These are phyloP conservation scores for Diaporthe helianthi DNA, from an alignment of 2,329 filamentous ascomycete genomes.

Conservation along the genomic window DNA sequence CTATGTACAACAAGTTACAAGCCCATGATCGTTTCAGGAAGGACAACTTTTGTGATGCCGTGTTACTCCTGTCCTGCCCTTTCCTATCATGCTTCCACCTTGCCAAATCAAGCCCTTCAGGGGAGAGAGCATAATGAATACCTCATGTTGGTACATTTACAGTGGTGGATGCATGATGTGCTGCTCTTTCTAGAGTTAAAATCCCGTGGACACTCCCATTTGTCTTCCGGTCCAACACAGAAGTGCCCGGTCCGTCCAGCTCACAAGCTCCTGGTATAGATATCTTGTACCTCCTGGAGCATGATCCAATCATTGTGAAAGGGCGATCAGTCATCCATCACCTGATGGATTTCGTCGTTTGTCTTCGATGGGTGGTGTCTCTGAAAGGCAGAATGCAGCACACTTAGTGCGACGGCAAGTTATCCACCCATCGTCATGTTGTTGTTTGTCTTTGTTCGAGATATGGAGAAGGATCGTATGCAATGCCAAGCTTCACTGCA, in stretches of 20 bases:
- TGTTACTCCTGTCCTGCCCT: conserved; percentile 10
- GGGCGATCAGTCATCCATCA: not conserved
- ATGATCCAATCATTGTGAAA: conserved; percentile 12
- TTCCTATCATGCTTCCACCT: not conserved
- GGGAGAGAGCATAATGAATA: not conserved
- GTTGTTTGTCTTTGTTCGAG: not conserved
- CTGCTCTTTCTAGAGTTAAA: conserved; percentile 27
- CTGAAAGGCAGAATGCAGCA: not conserved
- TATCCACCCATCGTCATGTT: not conserved
- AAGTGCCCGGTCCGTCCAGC: not conserved
- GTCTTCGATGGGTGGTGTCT: not conserved
- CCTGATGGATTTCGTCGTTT: conserved; percentile 4
- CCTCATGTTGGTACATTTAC: conserved; percentile 25
- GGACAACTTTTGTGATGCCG: conserved; percentile 9
- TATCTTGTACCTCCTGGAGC: not conserved
- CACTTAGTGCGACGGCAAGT: not conserved
- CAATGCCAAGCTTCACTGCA: not conserved
- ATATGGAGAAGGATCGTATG: too few species aligned
- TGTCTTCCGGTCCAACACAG: not conserved
- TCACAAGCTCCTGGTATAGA: not conserved
- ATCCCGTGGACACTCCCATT: not conserved
- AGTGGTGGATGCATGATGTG: conserved; percentile 14
- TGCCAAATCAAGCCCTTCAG: not conserved
- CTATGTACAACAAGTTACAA: conserved; percentile 36
- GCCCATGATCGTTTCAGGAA: not conserved